Conservation (phyloP, 1,284 basidiomycete genomes). For the Trichosporon sp. region DNA sequence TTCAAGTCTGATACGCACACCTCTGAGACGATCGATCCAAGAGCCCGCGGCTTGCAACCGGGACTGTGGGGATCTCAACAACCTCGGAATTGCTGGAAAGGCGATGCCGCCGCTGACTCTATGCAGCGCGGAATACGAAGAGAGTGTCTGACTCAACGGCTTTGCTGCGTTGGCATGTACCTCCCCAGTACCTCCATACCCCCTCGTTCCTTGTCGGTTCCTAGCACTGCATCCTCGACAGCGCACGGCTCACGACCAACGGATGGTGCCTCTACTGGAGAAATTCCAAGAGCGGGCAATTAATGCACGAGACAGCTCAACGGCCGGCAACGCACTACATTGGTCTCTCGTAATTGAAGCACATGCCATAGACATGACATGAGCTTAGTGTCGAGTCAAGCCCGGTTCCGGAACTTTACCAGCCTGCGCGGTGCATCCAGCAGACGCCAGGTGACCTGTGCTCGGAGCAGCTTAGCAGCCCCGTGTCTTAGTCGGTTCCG, state of each 20-base stretch:
- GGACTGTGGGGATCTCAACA: background rate
- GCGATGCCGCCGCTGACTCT: background rate
- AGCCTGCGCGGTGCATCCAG: background rate
- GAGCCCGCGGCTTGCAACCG: background rate
- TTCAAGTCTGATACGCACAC: background rate
- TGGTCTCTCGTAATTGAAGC: background rate
- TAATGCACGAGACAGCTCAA: background rate
- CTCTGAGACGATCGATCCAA: background rate
- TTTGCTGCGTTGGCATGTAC: background rate
- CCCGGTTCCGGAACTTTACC: background rate
- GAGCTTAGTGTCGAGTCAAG: background rate
- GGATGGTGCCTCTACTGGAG: background rate
- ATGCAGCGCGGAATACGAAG: too few relatives aligned
- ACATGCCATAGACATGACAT: background rate
- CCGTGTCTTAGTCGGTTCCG: background rate
- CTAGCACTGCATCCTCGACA: background rate
- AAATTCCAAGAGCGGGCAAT: background rate
- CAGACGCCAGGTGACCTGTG: background rate
- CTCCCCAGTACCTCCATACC: background rate
- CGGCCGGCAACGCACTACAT: background rate
- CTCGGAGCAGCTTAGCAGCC: background rate
- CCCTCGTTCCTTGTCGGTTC: background rate
- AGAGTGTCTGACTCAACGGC: background rate
- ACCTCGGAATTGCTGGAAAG: background rate
- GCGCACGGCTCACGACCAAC: background rate